phyloP scores from a whole-genome alignment of 169 alveolate genomes.

The Cystoisospora suis region DNA sequence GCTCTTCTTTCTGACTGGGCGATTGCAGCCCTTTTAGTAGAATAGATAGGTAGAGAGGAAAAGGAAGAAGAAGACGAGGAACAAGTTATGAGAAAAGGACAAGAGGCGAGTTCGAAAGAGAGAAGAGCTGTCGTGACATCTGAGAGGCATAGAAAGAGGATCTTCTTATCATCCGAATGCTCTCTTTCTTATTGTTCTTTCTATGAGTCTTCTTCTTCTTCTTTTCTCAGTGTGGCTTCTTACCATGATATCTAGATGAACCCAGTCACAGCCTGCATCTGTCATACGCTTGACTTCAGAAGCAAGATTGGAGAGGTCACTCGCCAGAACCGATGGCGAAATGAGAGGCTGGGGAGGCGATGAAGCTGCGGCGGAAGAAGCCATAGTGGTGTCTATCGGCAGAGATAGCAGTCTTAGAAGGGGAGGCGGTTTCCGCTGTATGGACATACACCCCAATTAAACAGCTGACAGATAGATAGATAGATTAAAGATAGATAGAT shows the following conservation, averaged over 20 bases:
- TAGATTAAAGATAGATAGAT: no score
- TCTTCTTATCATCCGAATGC: no score
- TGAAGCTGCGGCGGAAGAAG: no score
- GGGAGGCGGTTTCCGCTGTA: no score
- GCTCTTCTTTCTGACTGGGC: no score
- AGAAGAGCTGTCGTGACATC: background rate
- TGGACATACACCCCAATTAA: no score
- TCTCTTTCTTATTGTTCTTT: no score
- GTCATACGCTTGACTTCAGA: slow-evolving; percentile 48
- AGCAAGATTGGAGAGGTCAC: slow-evolving; percentile 60
- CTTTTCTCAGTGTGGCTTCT: background rate
- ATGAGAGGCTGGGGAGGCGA: slow-evolving; percentile 29
- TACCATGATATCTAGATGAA: slow-evolving; percentile 72
- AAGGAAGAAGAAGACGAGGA: background rate
- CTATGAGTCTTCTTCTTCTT: no score
- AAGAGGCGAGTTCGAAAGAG: background rate
- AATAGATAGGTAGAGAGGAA: background rate
- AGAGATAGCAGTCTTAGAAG: no score
- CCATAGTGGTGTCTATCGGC: no score
- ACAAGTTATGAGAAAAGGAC: background rate
- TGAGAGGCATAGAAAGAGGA: background rate
- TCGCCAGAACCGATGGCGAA: slow-evolving; percentile 67
- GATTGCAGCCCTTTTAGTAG: no score
- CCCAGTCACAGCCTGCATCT: slow-evolving; percentile 70
- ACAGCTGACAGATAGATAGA: no score